phyloP scores from a whole-genome alignment of 139 green algal species.

The Monoraphidium neglectum region DNA sequence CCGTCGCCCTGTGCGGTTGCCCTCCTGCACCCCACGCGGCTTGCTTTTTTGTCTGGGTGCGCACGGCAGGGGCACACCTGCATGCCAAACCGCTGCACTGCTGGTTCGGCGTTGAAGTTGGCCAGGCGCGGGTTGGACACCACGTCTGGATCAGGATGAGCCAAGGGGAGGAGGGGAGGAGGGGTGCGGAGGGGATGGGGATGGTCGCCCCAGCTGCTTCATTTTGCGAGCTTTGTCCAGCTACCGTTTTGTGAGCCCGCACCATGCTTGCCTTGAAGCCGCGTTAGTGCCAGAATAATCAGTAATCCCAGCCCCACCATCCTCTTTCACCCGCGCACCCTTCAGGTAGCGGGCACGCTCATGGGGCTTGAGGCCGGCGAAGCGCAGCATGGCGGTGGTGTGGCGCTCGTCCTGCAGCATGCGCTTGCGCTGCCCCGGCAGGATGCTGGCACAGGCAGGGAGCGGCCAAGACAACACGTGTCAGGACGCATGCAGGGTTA shows the following conservation, averaged over 20 bases:
- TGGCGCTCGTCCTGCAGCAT: conserved; percentile 31
- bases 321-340: conserved; percentile 3
- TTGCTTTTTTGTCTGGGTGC: no score
- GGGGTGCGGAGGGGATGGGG: neutral
- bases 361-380: conserved; percentile 22
- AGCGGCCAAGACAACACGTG: neutral
- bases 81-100: conserved; percentile 31
- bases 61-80: no score
- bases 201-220: neutral
- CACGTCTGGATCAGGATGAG: neutral
- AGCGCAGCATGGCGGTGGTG: conserved; percentile 29
- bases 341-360: conserved; percentile 14
- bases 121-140: neutral
- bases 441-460: conserved; percentile 18
- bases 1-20: no score
- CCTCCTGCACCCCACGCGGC: no score
- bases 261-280: no score
- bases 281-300: no score
- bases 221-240: no score
- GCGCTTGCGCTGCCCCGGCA: conserved; percentile 25
- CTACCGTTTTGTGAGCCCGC: no score
- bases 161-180: neutral
- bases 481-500: neutral
- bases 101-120: conserved; percentile 7
- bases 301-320: no score